Evolutionary conservation across 306 rosid species (phyloP), one percentile per base, ranked within the genome.

Genomic region (Luffa aegyptiaca): DNA sequence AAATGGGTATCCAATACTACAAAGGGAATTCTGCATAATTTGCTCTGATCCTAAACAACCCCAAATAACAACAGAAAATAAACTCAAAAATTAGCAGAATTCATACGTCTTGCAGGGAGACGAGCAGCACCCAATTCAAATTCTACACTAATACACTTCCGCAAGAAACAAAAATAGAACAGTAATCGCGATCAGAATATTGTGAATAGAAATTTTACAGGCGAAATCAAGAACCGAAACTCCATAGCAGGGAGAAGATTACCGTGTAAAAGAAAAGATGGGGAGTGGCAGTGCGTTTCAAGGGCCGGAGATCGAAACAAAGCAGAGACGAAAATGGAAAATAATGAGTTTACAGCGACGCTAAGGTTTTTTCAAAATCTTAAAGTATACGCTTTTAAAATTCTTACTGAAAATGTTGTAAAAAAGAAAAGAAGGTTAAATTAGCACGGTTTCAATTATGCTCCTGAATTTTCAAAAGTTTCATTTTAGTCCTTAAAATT

Each of bases 121-220:
- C 21, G 49, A 42, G 70, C 68, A 65, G 56, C 37, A 12, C 56
- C 86, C 78, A 79, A 14, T 80, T 74, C 73, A 77, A 49, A 75
- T 58, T 62, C 21, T 17, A 36, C 7, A 65, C 56, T 35, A 4
- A 62, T 62, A 62, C 8, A 62, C 11, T 3, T 65, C 1, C 0
- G 26, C 6, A 1, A 41, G 51, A 66, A 66, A 14, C 13, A 31
- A 66, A 66, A 10, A 66, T 21, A 39, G 10, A 17, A 12, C 5
- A 70, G n/a, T 6, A 44, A 70, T 20, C n/a, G 76, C 37, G 76
- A 45, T 44, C 33, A 70, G 2, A 70, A 44, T 26, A 70, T 45
- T n/a, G 10, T 8, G 3, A 41, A 21, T 45, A 2, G 9, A 41
- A 69, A 11, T 1, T 69, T 17, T 39, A 63, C 3, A 14, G 1